Conservation (phyloP, 2,329 filamentous ascomycete species). For the Phaeosphaeriaceae sp. region DNA sequence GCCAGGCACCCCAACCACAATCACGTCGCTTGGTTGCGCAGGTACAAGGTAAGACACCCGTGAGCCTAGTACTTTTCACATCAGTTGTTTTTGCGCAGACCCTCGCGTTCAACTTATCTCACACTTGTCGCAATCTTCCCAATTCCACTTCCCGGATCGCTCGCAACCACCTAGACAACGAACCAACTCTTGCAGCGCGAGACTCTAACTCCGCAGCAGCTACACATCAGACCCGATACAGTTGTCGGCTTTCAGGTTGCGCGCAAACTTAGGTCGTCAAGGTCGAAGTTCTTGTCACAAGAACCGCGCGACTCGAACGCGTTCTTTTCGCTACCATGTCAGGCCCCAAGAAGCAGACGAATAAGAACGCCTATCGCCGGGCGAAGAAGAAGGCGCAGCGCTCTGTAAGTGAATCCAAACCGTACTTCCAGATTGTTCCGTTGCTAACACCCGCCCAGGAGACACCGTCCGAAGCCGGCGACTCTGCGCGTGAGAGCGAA, state of each 20-base stretch:
- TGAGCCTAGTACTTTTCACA: not conserved
- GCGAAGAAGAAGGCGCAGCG: constrained; percentile 95
- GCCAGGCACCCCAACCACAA: not conserved
- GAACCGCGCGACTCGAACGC: constrained; percentile 11
- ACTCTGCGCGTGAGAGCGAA: constrained; percentile 48
- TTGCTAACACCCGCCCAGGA: constrained; percentile 40
- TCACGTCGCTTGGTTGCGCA: not conserved
- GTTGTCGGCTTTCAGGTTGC: not conserved
- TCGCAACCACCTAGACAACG: not conserved
- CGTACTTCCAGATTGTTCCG: not conserved
- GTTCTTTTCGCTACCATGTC: constrained; percentile 31
- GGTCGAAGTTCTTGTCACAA: not conserved
- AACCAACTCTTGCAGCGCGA: not conserved
- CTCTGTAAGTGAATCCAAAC: constrained; percentile 51
- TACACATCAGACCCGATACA: not conserved
- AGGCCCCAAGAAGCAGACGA: constrained; percentile 67
- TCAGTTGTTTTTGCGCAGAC: not conserved
- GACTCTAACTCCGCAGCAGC: not conserved
- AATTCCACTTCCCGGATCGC: not conserved
- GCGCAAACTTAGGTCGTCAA: not conserved
- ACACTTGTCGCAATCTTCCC: not conserved
- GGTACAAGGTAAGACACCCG: not conserved
- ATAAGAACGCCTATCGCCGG: constrained; percentile 92
- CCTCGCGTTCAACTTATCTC: not conserved
- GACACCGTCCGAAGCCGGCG: constrained; percentile 39